Evolutionary conservation across 75 land plant genomes (phyloP).

Genomic region (Cupressus sempervirens): DNA sequence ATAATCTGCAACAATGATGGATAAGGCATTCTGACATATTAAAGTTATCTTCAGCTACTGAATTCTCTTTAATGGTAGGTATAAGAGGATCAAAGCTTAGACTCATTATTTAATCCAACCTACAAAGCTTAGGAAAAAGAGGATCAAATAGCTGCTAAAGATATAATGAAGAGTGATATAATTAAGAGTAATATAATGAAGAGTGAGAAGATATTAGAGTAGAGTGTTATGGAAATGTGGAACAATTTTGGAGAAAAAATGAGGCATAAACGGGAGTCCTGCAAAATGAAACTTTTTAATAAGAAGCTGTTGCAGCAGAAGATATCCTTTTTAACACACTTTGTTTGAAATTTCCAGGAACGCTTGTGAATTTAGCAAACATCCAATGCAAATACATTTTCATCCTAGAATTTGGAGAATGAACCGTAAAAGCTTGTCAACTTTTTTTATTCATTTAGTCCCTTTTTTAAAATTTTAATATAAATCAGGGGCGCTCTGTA

Average conservation of each 20-base stretch:
- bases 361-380: too few relatives aligned
- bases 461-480: too few relatives aligned
- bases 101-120: not conserved
- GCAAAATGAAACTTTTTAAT: not conserved
- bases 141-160: not conserved
- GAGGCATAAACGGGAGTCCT: not conserved
- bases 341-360: too few relatives aligned
- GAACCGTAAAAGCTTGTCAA: too few relatives aligned
- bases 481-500: too few relatives aligned
- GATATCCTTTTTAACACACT: too few relatives aligned
- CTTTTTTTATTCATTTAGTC: too few relatives aligned
- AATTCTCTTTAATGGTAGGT: not conserved
- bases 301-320: not conserved
- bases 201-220: not conserved
- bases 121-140: not conserved
- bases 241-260: not conserved
- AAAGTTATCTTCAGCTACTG: not conserved
- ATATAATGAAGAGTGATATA: not conserved
- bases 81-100: not conserved
- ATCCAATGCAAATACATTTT: too few relatives aligned
- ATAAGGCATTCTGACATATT: not conserved
- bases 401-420: too few relatives aligned
- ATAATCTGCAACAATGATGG: not conserved
- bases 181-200: not conserved
- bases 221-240: not conserved